Conservation (phyloP, 2,329 filamentous ascomycete genomes). For the Basipetospora sp. region DNA sequence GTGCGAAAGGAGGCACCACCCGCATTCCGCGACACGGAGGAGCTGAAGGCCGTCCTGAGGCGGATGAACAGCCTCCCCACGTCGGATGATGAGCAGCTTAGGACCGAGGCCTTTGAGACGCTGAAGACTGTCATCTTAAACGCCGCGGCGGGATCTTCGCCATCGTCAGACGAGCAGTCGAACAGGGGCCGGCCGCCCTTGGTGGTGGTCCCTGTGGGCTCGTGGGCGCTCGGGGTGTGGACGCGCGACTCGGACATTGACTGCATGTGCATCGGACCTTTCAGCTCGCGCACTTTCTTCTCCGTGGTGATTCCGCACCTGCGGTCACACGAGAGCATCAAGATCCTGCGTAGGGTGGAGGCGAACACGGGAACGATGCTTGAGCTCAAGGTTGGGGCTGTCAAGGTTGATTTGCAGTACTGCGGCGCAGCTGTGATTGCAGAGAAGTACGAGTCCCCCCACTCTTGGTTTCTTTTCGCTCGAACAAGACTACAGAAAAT, state of each 20-base stretch:
- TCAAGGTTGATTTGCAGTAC: slow-evolving; percentile 53
- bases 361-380: slow-evolving; percentile 48
- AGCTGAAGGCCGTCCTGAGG: slow-evolving; percentile 24
- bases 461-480: background rate
- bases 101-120: slow-evolving; percentile 29
- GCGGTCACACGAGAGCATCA: slow-evolving; percentile 21
- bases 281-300: slow-evolving; percentile 48
- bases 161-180: too few relatives aligned
- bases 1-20: slow-evolving; percentile 15
- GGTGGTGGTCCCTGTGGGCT: slow-evolving; percentile 48
- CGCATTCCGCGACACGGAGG: slow-evolving; percentile 17
- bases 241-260: slow-evolving; percentile 47
- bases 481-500: too few relatives aligned
- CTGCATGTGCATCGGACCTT: slow-evolving; percentile 48
- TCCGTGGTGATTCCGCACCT: slow-evolving; percentile 8
- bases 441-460: slow-evolving; percentile 23
- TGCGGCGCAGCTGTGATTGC: slow-evolving; percentile 42
- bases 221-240: slow-evolving; percentile 50
- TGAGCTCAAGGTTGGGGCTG: slow-evolving; percentile 41
- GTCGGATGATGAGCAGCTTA: slow-evolving; percentile 23
- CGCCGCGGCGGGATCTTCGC: background rate
- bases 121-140: slow-evolving; percentile 25
- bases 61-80: slow-evolving; percentile 30
- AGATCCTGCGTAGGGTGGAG: slow-evolving; percentile 41
- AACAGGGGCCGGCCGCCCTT: slow-evolving; percentile 1